Base-by-base conservation (phyloP, 2,329 filamentous ascomycete species). In the Paracamarosporium sp. region DNA sequence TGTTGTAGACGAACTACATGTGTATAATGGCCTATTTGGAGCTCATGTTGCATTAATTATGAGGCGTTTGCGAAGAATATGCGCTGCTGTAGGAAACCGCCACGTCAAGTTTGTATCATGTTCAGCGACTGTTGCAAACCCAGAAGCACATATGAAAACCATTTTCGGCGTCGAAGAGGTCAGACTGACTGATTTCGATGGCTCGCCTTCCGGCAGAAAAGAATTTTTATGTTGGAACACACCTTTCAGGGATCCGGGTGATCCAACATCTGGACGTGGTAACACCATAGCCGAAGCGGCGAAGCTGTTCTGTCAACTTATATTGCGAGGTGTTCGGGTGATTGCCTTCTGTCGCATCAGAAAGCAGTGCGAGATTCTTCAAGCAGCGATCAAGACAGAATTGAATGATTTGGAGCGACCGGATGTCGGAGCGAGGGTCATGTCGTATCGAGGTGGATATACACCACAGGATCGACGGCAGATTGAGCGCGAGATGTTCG, bases 161-260 rank as follows among this genome's bases (percentile, higher is more conserved):
- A 90, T 99, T n/a, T 97, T 98, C 65, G 94, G 94, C 0, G 85
- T 97, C 6, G 86, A 93, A 0, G 83, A 93, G 62, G 91, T 97
- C 13, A 87, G 84, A 56, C 77, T 98, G 43, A 90, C 94, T 0
- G 93, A 97, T 70, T 93, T 91, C 69, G 95, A 99, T 71, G 95
- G 95, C 1, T 97, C 93, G 0, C 95, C 95, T 0, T 92, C 92
- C 5, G 92, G 94, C 0, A 85, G 92, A 22, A 98, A 98, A 73
- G 94, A 98, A 69, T 98, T 98, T 56, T 72, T 99, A 6, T 98
- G 93, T 76, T 99, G 95, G 95, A 98, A 99, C 68, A 97, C 94
- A 0, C 95, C 95, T 0, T 97, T 88, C 76, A 96, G 93, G 73
- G 94, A 97, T 65, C 92, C 94, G 0, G 85, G 84, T 1, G 94